phyloP scores from a whole-genome alignment of 1,284 basidiomycete genomes.

The Ceratobasidium sp. region DNA sequence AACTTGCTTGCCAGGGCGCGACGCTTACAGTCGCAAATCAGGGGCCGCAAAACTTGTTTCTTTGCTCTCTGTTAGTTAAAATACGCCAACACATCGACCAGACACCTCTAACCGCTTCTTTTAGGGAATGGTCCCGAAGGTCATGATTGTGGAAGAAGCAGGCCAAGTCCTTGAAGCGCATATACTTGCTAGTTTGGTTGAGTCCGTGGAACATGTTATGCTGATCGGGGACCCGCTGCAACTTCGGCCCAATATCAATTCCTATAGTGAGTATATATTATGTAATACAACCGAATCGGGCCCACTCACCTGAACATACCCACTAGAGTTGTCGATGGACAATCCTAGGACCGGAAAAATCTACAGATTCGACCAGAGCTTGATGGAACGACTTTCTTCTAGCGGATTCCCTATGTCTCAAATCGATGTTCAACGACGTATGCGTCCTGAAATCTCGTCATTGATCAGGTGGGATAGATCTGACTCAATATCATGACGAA shows the following conservation, averaged over 20 bases:
- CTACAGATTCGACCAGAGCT: constrained; percentile 65
- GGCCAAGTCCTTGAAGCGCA: constrained; percentile 80
- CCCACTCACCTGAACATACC: background rate
- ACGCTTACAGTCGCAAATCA: constrained; percentile 4
- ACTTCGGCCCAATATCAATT: constrained; percentile 68
- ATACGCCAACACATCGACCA: background rate
- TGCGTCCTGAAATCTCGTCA: constrained; percentile 58
- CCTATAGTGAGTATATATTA: constrained; percentile 58
- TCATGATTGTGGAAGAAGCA: constrained; percentile 71
- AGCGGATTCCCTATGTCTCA: constrained; percentile 60
- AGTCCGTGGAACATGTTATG: constrained; percentile 58
- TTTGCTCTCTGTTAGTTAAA: constrained; percentile 41
- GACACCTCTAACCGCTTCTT: constrained; percentile 3
- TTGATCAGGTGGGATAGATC: constrained; percentile 51
- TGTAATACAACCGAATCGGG: background rate
- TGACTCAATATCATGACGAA: background rate
- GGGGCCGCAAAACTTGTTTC: constrained; percentile 46
- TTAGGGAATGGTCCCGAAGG: constrained; percentile 60
- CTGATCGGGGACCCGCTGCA: constrained; percentile 74
- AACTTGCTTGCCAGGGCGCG: too few relatives aligned
- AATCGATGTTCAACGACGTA: constrained; percentile 56
- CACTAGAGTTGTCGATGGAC: constrained; percentile 61
- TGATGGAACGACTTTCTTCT: constrained; percentile 65
- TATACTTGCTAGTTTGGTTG: constrained; percentile 53
- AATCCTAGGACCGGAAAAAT: constrained; percentile 54